A percentile compares a stretch with the other conserved stretches of the same genome.
These are phyloP conservation scores for Ceriops decandra DNA, from an alignment of 345 rosid genomes.

Conservation along the genomic window DNA sequence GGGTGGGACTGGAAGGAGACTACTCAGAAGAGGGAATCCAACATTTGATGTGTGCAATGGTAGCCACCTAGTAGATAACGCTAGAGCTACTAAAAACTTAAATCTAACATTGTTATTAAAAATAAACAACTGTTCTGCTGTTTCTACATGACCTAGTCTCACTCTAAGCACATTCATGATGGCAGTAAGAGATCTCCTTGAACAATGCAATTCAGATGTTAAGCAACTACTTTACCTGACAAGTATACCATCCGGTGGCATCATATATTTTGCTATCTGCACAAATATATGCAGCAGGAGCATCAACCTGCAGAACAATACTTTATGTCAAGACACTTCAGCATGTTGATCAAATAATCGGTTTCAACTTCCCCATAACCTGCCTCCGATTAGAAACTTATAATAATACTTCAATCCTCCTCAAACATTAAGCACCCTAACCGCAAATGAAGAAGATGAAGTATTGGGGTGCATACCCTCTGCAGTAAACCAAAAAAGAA, in stretches of 20 bases:
- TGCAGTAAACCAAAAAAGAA: constrained; percentile 77
- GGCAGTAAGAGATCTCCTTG: background rate
- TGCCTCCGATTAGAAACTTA: background rate
- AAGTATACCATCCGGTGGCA: constrained; percentile 93
- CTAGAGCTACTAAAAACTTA: no score
- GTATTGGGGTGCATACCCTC: constrained; percentile 46
- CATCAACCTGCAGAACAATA: constrained; percentile 52
- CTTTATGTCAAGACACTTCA: background rate
- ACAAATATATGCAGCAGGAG: constrained; percentile 81
- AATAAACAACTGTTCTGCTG: no score
- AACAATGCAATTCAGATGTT: background rate
- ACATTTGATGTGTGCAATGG: no score
- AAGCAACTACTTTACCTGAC: constrained; percentile 63
- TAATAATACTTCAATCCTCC: background rate
- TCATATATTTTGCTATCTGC: constrained; percentile 84
- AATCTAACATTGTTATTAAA: no score
- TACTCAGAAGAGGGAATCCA: no score
- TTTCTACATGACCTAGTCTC: background rate
- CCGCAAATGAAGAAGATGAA: background rate
- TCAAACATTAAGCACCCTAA: constrained; percentile 1
- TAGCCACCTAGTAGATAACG: no score
- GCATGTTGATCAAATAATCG: background rate
- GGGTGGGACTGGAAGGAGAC: no score
- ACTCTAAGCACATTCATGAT: background rate
- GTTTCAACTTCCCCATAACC: background rate